These are phyloP conservation scores for Platanus orientalis DNA, from an alignment of 164 flowering plant species.

Conservation along the genomic window DNA sequence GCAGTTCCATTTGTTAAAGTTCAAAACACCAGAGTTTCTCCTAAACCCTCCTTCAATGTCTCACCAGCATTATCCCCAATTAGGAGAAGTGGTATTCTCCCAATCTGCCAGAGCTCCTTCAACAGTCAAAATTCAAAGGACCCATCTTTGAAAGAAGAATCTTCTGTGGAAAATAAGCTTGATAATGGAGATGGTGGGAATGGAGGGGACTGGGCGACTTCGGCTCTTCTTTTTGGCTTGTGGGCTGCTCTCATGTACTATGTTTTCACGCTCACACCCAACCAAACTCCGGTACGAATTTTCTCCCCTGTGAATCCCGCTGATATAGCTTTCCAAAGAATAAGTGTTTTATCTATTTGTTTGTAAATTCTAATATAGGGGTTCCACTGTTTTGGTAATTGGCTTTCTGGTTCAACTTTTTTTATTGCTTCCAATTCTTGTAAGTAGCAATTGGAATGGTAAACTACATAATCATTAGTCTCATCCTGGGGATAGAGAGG, in stretches of 20 bases:
- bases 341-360: too few relatives aligned
- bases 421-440: too few relatives aligned
- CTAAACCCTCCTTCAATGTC: conserved; percentile 12
- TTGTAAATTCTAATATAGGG: too few relatives aligned
- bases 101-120: conserved; percentile 28
- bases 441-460: too few relatives aligned
- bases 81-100: conserved; percentile 24
- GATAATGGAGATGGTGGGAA: conserved; percentile 31
- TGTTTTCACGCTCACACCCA: conserved; percentile 71
- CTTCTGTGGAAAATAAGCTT: conserved; percentile 14
- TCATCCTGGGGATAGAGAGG: too few relatives aligned
- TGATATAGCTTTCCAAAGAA: background rate
- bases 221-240: conserved; percentile 60
- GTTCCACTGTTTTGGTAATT: too few relatives aligned
- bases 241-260: conserved; percentile 79
- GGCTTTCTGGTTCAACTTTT: too few relatives aligned
- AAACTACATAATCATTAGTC: too few relatives aligned
- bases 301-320: background rate
- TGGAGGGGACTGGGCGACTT: conserved; percentile 77
- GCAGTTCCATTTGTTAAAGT: conserved; percentile 3
- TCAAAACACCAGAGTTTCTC: conserved; percentile 3
- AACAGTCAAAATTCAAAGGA: conserved; percentile 32
- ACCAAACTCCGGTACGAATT: conserved; percentile 83
- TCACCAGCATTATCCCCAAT: conserved; percentile 1
- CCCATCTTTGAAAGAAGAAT: conserved; percentile 21